phyloP scores from a whole-genome alignment of 2,329 filamentous ascomycete genomes.

The Alternaria postmessia region DNA sequence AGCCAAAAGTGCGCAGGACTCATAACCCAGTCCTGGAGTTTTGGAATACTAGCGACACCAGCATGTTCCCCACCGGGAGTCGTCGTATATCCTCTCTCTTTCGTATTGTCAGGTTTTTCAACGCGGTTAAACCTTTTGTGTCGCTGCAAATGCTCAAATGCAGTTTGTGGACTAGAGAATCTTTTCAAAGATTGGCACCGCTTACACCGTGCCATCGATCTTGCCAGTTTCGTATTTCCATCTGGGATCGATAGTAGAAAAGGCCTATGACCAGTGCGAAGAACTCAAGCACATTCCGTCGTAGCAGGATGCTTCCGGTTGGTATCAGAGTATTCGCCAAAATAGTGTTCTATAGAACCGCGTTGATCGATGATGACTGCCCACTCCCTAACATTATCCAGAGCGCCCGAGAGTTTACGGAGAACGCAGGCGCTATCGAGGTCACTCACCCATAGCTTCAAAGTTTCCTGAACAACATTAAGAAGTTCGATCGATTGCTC shows the following conservation, averaged over 20 bases:
- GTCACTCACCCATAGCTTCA: conserved; percentile 35
- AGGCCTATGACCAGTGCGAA: conserved; percentile 21
- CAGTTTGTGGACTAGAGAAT: conserved; percentile 25
- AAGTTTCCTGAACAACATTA: conserved; percentile 21
- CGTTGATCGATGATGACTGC: conserved; percentile 8
- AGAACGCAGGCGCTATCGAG: conserved; percentile 29
- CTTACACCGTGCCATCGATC: conserved; percentile 27
- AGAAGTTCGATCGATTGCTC: conserved; percentile 21
- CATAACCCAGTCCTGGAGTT: conserved; percentile 34
- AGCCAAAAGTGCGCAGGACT: conserved; percentile 26
- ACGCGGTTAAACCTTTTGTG: conserved; percentile 17
- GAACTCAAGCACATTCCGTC: conserved; percentile 21
- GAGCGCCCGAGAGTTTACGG: conserved; percentile 39
- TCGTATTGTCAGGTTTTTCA: background rate
- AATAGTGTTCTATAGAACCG: conserved; percentile 1
- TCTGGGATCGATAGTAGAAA: conserved; percentile 17
- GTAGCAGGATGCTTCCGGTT: conserved; percentile 16
- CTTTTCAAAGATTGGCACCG: conserved; percentile 19
- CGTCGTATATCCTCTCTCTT: background rate
- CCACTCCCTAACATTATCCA: conserved; percentile 25
- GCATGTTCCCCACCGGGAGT: too few species aligned
- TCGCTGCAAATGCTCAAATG: conserved; percentile 32
- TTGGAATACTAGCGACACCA: background rate
- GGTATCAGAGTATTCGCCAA: conserved; percentile 15
- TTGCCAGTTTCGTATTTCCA: conserved; percentile 16